Base-by-base conservation (phyloP, 345 rosid genomes). In the Dipteronia dyeriana region DNA sequence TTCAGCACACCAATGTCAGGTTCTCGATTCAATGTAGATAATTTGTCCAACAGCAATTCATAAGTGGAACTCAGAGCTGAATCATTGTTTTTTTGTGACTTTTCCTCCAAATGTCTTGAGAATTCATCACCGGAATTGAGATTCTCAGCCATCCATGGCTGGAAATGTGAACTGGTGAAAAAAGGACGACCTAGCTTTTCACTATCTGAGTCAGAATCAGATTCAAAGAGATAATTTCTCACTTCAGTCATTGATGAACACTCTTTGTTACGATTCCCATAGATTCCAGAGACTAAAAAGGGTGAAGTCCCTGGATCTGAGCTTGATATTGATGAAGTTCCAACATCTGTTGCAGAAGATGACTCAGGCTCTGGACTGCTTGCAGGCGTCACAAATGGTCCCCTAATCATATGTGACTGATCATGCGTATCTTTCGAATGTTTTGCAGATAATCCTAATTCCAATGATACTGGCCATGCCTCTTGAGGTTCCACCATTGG, bases 291-390 rank as follows among this genome's bases (percentile, higher is more conserved):
- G 41, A 85, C 79, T 43, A 88, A 74, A 81, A 86, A 89, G 7
- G 99, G 98, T 5, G 97, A 96, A 68, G 97, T 88, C 76, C 91
- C 97, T 0, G 88, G 93, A 82, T 96, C 99, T 53, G 93, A 90
- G 82, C 99, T 92, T 51, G 99, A 94, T 65, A 94, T 88, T 23
- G 99, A 96, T 67, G 95, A 94, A 73, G 98, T 86, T 64, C 93
- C 94, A 57, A 86, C 81, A 74, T 93, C 98, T 13, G 97, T 94
- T 56, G 84, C 78, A 10, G 93, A 86, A 17, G 91, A 87, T 38
- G 95, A 89, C 79, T 90, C 98, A 38, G 85, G 91, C 67, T 95
- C 98, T 45, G 99, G 99, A 88, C 98, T 96, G 75, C 97, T 92
- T 13, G 92, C 90, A 1, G 99, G 97, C 81, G 97, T 94, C 83